Conservation (phyloP, 108 stramenopile genomes). For the Thalassiosira profunda region DNA sequence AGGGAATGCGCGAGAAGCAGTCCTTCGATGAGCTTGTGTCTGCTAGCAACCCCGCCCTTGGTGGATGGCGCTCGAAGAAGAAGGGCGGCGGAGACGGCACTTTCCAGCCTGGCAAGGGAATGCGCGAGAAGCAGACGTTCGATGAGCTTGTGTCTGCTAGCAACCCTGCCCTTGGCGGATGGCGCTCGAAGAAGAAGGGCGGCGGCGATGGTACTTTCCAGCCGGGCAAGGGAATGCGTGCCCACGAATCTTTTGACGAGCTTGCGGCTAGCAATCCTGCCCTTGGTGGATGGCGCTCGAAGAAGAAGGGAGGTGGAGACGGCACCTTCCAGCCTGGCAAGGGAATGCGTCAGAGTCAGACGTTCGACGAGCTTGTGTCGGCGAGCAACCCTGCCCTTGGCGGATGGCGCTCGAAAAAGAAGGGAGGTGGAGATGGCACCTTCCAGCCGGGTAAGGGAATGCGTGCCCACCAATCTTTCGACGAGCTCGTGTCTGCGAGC, state of each 20-base stretch:
- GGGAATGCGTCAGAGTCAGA: constrained; percentile 30
- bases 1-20: constrained; percentile 22
- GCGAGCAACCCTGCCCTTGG: constrained; percentile 1
- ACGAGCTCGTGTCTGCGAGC: background rate
- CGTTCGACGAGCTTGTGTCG: constrained; percentile 7
- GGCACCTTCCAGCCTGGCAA: constrained; percentile 60
- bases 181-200: constrained; percentile 53
- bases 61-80: constrained; percentile 38
- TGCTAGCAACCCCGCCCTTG: constrained; percentile 48
- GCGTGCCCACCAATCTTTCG: constrained; percentile 12
- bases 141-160: constrained; percentile 25
- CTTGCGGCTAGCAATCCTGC: background rate
- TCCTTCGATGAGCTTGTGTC: constrained; percentile 51
- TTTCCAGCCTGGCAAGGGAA: constrained; percentile 57
- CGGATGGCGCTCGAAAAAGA: constrained; percentile 36
- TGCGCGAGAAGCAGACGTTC: constrained; percentile 35
- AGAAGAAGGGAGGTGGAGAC: constrained; percentile 10
- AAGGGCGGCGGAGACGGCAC: constrained; percentile 22
- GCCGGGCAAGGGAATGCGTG: constrained; percentile 56
- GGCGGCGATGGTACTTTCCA: constrained; percentile 45
- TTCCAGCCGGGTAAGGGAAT: constrained; percentile 64
- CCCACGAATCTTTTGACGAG: constrained; percentile 13
- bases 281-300: constrained; percentile 9
- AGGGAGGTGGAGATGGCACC: constrained; percentile 33
- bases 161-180: constrained; percentile 57